Percentiles rank a stretch among this genome's conserved stretches.
Evolutionary conservation across 805 yeast species (phyloP).

Genomic region (Barnettozyma siamensis): DNA sequence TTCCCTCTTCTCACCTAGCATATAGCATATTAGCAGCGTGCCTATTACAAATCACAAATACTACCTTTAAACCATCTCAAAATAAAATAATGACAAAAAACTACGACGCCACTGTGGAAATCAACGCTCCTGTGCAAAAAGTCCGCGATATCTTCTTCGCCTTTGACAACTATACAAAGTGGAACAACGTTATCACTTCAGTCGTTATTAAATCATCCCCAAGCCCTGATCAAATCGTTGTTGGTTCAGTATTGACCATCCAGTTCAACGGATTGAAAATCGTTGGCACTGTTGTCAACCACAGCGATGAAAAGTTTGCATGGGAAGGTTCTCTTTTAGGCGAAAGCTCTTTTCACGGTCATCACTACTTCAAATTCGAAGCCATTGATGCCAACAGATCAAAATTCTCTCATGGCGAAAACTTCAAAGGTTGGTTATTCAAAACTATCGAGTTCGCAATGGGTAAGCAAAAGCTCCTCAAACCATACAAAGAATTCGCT

Average conservation of each 20-base stretch:
- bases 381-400: slow-evolving; percentile 1
- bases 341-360: slow-evolving; percentile 1
- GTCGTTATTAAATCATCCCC: background rate
- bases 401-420: slow-evolving; percentile 5
- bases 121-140: slow-evolving; percentile 2
- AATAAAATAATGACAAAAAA: too few species aligned
- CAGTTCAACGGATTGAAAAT: background rate
- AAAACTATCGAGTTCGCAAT: background rate
- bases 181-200: background rate
- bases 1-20: too few species aligned
- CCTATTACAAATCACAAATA: too few species aligned
- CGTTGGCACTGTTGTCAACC: background rate
- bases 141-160: slow-evolving; percentile 1
- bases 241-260: background rate
- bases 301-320: slow-evolving; percentile 3
- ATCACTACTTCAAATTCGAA: slow-evolving; percentile 8
- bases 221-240: background rate
- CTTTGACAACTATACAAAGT: background rate
- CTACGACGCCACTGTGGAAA: background rate
- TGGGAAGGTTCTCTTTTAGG: slow-evolving; percentile 3
- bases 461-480: background rate
- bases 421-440: slow-evolving; percentile 3
- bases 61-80: too few species aligned
- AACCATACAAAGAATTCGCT: slow-evolving; percentile 1
- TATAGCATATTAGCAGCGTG: too few species aligned